Evolutionary conservation across 139 green algal genomes (phyloP), one percentile per base, ranked within the genome.

Genomic region (Chlorella sp.): DNA sequence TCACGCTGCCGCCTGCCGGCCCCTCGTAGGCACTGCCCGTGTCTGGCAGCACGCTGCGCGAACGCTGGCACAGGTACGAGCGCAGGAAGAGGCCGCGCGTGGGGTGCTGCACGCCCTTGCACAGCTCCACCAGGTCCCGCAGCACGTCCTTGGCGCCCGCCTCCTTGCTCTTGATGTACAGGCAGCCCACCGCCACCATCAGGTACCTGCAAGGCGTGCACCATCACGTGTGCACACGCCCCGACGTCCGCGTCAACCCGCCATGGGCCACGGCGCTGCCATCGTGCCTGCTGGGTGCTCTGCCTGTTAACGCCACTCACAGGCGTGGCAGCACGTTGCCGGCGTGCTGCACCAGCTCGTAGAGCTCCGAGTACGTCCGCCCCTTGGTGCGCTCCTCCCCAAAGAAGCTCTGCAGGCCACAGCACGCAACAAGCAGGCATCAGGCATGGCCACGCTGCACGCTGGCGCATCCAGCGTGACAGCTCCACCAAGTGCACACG

Each of bases 101-200:
- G 66, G 95, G 94, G 79, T 99, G 95, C 84, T 99, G 95, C 77
- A 99, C 93, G 10, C 95, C 95, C 75, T 94, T 94, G 78, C 89
- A 93, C 85, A 99, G 93, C 77, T 99, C 95, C 51, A 94, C 92
- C 65, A 99, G 80, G 79, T 99, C 95, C n/a, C 27, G 89, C 62
- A 98, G 85, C 23, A 97, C 87, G 31, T 94, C 88, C 66, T 87
- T 91, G 31, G 88, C 87, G 20, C 68, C 76, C 0, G 82, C 88
- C 68, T 95, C 88, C 51, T 84, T 80, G 34, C 77, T 86, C 62
- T 90, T 87, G 72, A 97, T 93, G 87, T 92, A 96, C 79, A 93
- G 84, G 34, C 80, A 88, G n/a, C 92, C 93, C 55, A 96, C 93
- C 4, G 90, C 93, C 69, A 91, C 92, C 80, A 98, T 89, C 62